phyloP scores from a whole-genome alignment of 2,329 filamentous ascomycete genomes.

The Fusarium udum region DNA sequence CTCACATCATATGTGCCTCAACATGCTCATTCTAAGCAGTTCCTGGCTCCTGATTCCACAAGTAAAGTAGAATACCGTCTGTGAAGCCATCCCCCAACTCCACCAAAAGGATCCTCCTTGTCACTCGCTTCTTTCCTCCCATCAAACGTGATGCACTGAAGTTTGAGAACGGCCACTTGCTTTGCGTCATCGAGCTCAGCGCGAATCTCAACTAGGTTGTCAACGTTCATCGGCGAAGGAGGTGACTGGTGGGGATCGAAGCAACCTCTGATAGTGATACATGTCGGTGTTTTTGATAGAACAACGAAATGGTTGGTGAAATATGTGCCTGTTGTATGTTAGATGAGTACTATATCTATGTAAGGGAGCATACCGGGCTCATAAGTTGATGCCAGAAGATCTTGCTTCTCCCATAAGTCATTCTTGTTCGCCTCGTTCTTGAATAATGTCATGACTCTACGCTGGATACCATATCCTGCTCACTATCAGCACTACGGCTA shows the following conservation, averaged over 20 bases:
- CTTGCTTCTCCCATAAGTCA: slow-evolving; percentile 32
- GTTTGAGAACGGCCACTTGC: not conserved
- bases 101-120: slow-evolving; percentile 23
- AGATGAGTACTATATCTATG: too few relatives aligned
- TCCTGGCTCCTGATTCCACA: slow-evolving; percentile 33
- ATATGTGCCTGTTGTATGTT: slow-evolving; percentile 9
- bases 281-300: slow-evolving; percentile 18
- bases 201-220: slow-evolving; percentile 28
- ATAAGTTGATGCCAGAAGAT: slow-evolving; percentile 26
- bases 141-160: slow-evolving; percentile 26
- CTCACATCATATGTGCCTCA: accelerated
- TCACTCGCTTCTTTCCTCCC: slow-evolving; percentile 21
- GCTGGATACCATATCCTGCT: slow-evolving; percentile 20
- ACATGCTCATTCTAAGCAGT: slow-evolving; percentile 3
- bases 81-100: slow-evolving; percentile 33
- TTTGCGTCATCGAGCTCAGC: slow-evolving; percentile 1
- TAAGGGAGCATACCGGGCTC: slow-evolving; percentile 33
- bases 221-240: not conserved
- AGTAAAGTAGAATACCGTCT: slow-evolving; percentile 24
- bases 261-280: slow-evolving; percentile 27
- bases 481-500: accelerated
- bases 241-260: slow-evolving; percentile 20
- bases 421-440: slow-evolving; percentile 9
- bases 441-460: slow-evolving; percentile 16
- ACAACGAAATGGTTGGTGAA: slow-evolving; percentile 34